Evolutionary conservation across 2,329 filamentous ascomycete genomes (phyloP).

Genomic region (Pestalotiopsis fici): DNA sequence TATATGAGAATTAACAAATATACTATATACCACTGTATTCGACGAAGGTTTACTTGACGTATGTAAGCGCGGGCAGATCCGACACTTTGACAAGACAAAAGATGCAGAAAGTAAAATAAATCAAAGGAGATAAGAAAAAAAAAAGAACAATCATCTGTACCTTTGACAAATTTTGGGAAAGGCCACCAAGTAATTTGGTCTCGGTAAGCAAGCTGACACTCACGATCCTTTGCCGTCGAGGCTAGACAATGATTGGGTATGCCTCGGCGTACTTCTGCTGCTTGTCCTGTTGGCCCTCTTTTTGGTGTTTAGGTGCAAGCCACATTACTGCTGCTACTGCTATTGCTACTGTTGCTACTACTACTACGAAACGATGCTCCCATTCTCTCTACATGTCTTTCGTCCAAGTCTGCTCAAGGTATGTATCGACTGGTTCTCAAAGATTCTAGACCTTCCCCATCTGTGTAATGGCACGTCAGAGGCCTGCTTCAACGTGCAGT

Average conservation of each 20-base stretch:
- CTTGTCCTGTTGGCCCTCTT: not conserved
- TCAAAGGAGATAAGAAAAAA: not conserved
- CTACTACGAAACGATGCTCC: no score
- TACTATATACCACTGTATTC: not conserved
- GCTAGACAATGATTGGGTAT: not conserved
- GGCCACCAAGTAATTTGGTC: not conserved
- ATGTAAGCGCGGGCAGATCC: not conserved
- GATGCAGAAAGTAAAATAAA: not conserved
- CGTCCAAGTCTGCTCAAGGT: not conserved
- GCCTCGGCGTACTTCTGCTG: not conserved
- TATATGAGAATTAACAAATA: not conserved
- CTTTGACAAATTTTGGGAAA: not conserved
- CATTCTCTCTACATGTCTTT: no score
- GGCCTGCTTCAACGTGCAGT: slow-evolving; percentile 24
- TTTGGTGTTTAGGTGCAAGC: not conserved
- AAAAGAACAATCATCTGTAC: not conserved
- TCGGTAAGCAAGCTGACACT: not conserved
- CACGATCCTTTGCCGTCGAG: not conserved
- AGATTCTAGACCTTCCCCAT: slow-evolving; percentile 22
- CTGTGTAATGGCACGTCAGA: slow-evolving; percentile 28
- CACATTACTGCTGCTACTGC: not conserved
- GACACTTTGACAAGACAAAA: not conserved
- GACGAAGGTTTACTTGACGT: not conserved
- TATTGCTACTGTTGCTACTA: not conserved
- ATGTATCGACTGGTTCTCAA: not conserved